A percentile compares a stretch with the other conserved stretches of the same genome.
Conservation (phyloP, 116 monocot genomes). For the Phalaenopsis hybrid region DNA sequence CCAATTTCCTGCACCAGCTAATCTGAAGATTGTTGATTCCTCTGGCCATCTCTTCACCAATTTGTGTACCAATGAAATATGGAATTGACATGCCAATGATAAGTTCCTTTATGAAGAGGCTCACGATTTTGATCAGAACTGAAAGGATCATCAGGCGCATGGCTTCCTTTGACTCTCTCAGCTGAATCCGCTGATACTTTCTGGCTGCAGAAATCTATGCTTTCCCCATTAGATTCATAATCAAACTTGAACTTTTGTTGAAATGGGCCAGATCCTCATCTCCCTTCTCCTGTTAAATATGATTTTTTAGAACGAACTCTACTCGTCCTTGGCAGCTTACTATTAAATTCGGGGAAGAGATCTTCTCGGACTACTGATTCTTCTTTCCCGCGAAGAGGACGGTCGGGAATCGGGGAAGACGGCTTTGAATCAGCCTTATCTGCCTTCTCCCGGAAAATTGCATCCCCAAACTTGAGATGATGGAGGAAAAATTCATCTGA, state of each 20-base stretch:
- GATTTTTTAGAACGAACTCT: conserved; percentile 1
- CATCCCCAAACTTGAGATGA: conserved; percentile 33
- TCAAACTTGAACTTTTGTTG: neutral
- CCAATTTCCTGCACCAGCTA: conserved; percentile 96
- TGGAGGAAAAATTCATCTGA: conserved; percentile 30
- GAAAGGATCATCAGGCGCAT: no score
- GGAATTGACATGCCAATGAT: no score
- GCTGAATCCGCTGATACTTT: neutral
- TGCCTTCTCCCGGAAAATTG: neutral
- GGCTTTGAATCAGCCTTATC: neutral
- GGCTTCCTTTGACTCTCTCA: neutral
- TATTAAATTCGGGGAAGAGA: conserved; percentile 23
- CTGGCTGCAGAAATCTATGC: neutral
- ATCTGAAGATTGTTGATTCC: conserved; percentile 64
- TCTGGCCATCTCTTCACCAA: conserved; percentile 86
- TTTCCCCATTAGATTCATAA: neutral
- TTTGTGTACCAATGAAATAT: conserved; percentile 18
- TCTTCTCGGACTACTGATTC: conserved; percentile 9
- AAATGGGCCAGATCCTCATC: neutral
- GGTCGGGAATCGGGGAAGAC: neutral
- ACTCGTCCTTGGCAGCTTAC: neutral
- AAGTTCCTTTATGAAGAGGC: no score
- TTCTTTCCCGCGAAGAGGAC: conserved; percentile 11
- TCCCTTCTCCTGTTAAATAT: conserved; percentile 10
- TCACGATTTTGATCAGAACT: no score